Evolutionary conservation across 768 basidiomycete genomes (phyloP), one percentile per base, ranked within the genome.

Genomic region (Tricholoma flavovirens): DNA sequence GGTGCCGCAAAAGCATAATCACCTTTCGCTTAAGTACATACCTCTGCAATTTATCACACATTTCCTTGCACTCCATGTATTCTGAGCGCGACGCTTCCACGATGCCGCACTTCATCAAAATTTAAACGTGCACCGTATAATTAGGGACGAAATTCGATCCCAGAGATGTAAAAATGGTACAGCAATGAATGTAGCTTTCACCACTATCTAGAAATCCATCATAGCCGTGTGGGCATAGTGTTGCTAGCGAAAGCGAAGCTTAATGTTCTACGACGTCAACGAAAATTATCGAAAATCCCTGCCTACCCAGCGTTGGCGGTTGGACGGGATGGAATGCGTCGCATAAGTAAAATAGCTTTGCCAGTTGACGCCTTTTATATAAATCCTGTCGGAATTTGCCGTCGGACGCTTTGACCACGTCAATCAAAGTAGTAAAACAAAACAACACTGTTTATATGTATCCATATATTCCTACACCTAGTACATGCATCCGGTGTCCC

Each of bases 141-240:
- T 32, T n/a, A n/a, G n/a, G n/a, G n/a, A n/a, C n/a, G n/a, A n/a
- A n/a, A n/a, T n/a, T n/a, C n/a, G n/a, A n/a, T n/a, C n/a, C n/a
- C n/a, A n/a, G 30, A 32, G 10, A 32, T 32, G 30, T 32, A 11
- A 8, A 32, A 19, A 12, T 33, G 49, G 29, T 19, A 55, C n/a
- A 30, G 15, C n/a, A 29, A 50, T 26, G 2, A 35, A 66, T 83
- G 80, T 85, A 74, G 79, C 81, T 83, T 77, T 71, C 82, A 77
- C 81, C 75, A 84, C 83, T 84, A 85, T 85, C 83, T 84, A 84
- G 83, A 78, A 83, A 78, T 76, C 81, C 82, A 81, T 85, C 82
- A 83, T 82, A 50, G 78, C 76, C 72, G 62, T 66, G 69, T 63
- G 70, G 73, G 72, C 79, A 57, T 85, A 84, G 81, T 73, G 83